Percentiles rank a stretch among this genome's conserved stretches.
Evolutionary conservation across 78 protist genomes (phyloP).

Genomic region (Chrysochromulina parva): DNA sequence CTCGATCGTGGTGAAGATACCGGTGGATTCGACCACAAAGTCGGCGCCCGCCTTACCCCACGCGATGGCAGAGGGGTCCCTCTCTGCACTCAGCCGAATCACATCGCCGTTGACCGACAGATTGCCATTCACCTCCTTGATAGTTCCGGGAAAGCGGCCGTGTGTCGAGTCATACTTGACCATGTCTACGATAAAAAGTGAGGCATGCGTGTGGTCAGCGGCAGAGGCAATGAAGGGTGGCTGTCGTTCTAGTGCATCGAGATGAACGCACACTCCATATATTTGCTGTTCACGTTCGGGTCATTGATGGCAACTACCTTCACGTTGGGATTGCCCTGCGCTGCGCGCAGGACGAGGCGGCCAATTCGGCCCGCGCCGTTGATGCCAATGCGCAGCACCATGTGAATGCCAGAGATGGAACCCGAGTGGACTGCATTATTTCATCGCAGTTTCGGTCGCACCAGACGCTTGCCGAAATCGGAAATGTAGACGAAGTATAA

Average conservation of each 20-base stretch:
- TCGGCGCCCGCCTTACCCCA: conserved; percentile 53
- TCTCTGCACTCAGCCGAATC: conserved; percentile 54
- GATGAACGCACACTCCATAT: conserved; percentile 31
- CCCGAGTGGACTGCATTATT: too few relatives aligned
- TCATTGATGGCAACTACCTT: conserved; percentile 86
- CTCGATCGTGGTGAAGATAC: conserved; percentile 85
- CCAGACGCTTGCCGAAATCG: too few relatives aligned
- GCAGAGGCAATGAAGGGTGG: too few relatives aligned
- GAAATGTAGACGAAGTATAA: too few relatives aligned
- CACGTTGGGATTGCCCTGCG: neutral
- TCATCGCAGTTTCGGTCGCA: too few relatives aligned
- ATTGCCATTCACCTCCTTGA: conserved; percentile 51
- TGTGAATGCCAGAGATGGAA: too few relatives aligned
- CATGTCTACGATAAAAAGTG: conserved; percentile 64
- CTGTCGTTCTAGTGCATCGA: too few relatives aligned
- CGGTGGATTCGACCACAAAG: conserved; percentile 97
- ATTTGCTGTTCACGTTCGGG: conserved; percentile 57
- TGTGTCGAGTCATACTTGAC: conserved; percentile 89
- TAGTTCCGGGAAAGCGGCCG: conserved; percentile 79
- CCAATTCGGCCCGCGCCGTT: conserved; percentile 99
- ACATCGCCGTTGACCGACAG: conserved; percentile 81
- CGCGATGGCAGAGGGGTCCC: conserved; percentile 73
- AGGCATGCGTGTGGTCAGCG: too few relatives aligned
- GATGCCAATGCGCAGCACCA: conserved; percentile 68
- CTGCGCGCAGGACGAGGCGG: conserved; percentile 81